These are phyloP conservation scores for Neonothopanus nambi DNA, from an alignment of 1,284 basidiomycete genomes.

Conservation along the genomic window DNA sequence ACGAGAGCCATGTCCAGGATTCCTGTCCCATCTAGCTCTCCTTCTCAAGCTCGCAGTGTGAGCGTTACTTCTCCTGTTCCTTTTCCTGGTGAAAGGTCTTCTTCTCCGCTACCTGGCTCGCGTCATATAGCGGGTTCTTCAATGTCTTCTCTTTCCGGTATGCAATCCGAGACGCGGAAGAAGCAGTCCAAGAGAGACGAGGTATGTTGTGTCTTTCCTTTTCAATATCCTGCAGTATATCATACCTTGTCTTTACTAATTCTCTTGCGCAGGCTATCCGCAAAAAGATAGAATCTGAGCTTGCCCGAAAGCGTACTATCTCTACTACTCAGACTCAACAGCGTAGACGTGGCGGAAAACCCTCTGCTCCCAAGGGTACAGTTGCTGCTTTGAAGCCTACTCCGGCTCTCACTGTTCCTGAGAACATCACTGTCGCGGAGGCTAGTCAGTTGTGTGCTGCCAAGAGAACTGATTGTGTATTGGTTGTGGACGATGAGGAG, in stretches of 20 bases:
- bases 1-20: constrained; percentile 72
- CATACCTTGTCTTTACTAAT: too few relatives aligned
- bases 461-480: constrained; percentile 98
- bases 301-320: constrained; percentile 89
- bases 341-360: constrained; percentile 56
- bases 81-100: constrained; percentile 26
- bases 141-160: constrained; percentile 70
- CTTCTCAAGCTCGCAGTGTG: constrained; percentile 41
- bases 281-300: constrained; percentile 97
- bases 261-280: constrained; percentile 79
- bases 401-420: constrained; percentile 95
- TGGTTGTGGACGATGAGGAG: constrained; percentile 99
- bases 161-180: constrained; percentile 76
- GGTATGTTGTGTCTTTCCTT: constrained; percentile 49
- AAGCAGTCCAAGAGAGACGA: constrained; percentile 91
- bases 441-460: constrained; percentile 98
- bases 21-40: constrained; percentile 66
- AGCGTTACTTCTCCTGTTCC: constrained; percentile 34
- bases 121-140: constrained; percentile 32
- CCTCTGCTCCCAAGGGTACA: constrained; percentile 83
- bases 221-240: constrained; percentile 3
- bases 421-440: constrained; percentile 95
- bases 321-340: constrained; percentile 62
- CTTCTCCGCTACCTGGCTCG: constrained; percentile 25
- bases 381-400: constrained; percentile 96